Percentiles rank a stretch among this genome's conserved stretches.
Evolutionary conservation across 2,329 filamentous ascomycete genomes (phyloP).

Genomic region (Aspergillus tubingensis): DNA sequence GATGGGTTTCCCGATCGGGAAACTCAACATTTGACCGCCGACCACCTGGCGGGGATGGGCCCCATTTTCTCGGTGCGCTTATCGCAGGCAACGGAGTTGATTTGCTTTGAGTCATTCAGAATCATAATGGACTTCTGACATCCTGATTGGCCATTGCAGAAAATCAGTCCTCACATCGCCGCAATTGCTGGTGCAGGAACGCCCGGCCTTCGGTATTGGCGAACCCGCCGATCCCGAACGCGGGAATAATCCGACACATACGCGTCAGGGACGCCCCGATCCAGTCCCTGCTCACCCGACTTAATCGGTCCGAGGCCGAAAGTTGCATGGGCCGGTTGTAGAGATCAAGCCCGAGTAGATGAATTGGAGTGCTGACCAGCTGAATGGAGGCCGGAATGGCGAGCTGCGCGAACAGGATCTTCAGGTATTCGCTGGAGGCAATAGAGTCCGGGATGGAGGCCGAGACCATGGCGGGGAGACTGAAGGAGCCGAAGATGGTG

Average conservation of each 20-base stretch:
- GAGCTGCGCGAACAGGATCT: slow-evolving; percentile 62
- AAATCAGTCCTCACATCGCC: background rate
- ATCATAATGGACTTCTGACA: no score
- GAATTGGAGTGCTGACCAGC: slow-evolving; percentile 75
- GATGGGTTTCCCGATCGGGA: background rate
- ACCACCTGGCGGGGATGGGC: background rate
- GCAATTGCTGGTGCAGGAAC: slow-evolving; percentile 32
- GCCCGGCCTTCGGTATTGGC: slow-evolving; percentile 63
- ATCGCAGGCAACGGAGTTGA: no score
- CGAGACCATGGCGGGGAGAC: slow-evolving; percentile 28
- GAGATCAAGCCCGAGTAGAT: slow-evolving; percentile 78
- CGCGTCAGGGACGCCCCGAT: slow-evolving; percentile 69
- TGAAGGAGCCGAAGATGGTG: slow-evolving; percentile 67
- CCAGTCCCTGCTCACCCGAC: slow-evolving; percentile 72
- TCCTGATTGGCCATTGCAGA: background rate
- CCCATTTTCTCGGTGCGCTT: no score
- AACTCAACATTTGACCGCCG: background rate
- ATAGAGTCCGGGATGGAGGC: slow-evolving; percentile 26
- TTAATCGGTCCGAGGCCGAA: slow-evolving; percentile 59
- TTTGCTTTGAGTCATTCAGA: no score
- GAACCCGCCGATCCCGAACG: slow-evolving; percentile 84
- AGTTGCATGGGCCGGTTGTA: slow-evolving; percentile 66
- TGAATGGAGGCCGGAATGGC: slow-evolving; percentile 75
- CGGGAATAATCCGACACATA: slow-evolving; percentile 80
- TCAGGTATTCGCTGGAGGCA: slow-evolving; percentile 22